Evolutionary conservation across 2,329 filamentous ascomycete genomes (phyloP).

Genomic region (Pseudogymnoascus sp.): DNA sequence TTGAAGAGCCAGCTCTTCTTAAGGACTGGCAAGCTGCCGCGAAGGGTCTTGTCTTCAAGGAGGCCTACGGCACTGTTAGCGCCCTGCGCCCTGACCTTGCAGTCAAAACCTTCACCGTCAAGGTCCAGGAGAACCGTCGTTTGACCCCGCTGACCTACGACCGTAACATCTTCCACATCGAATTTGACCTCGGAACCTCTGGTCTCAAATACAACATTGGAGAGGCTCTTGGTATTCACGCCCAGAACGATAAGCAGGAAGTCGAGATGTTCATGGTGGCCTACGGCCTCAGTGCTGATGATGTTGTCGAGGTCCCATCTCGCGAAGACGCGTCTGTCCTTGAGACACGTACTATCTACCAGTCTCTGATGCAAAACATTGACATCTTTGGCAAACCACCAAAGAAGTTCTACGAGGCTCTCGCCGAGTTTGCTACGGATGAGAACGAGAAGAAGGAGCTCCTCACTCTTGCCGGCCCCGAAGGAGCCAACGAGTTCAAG

Average conservation of each 20-base stretch:
- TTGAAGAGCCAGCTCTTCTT: slow-evolving; percentile 58
- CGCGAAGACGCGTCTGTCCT: slow-evolving; percentile 66
- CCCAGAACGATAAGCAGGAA: slow-evolving; percentile 77
- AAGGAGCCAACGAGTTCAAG: slow-evolving; percentile 87
- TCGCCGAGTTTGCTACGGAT: slow-evolving; percentile 79
- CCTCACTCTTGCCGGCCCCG: slow-evolving; percentile 64
- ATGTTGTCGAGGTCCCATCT: slow-evolving; percentile 84
- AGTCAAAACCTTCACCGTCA: slow-evolving; percentile 78
- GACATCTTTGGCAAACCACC: slow-evolving; percentile 96
- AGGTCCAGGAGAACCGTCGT: slow-evolving; percentile 90
- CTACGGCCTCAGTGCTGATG: slow-evolving; percentile 76
- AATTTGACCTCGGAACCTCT: slow-evolving; percentile 88
- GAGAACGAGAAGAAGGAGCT: slow-evolving; percentile 76
- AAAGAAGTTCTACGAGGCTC: slow-evolving; percentile 93
- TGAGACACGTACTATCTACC: slow-evolving; percentile 87
- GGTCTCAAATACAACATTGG: slow-evolving; percentile 95
- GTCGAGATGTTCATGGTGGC: slow-evolving; percentile 80
- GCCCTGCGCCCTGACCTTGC: slow-evolving; percentile 76
- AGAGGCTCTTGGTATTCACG: slow-evolving; percentile 92
- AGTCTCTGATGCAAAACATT: slow-evolving; percentile 83
- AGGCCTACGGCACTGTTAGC: slow-evolving; percentile 72
- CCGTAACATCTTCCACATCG: slow-evolving; percentile 99
- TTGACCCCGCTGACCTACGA: slow-evolving; percentile 85
- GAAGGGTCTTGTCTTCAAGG: slow-evolving; percentile 86
- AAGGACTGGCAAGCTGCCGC: slow-evolving; percentile 76